Percentiles rank a stretch among this genome's conserved stretches.
Conservation (phyloP, 345 rosid genomes). For the Hypericum androsaemum region DNA sequence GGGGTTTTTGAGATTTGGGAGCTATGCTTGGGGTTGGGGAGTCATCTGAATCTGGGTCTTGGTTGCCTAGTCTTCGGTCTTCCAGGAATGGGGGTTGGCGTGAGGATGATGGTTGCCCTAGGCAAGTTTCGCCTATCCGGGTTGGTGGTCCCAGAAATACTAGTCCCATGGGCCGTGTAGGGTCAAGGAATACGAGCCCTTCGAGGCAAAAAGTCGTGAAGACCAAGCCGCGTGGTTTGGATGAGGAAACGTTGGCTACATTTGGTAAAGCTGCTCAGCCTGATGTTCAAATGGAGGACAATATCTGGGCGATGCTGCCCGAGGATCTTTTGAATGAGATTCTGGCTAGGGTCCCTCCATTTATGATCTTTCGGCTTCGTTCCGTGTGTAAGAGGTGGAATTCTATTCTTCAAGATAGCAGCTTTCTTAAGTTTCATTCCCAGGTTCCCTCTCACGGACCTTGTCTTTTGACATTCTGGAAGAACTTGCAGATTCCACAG, state of each 20-base stretch:
- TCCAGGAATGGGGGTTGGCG: constrained; percentile 15
- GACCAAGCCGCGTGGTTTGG: constrained; percentile 93
- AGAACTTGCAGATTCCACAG: constrained; percentile 73
- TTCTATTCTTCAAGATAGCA: constrained; percentile 70
- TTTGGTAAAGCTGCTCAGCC: constrained; percentile 58
- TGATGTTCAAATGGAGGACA: constrained; percentile 85
- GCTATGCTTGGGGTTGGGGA: constrained; percentile 43
- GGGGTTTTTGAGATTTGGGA: constrained; percentile 15
- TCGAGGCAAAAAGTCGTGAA: constrained; percentile 71
- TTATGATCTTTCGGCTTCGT: constrained; percentile 82
- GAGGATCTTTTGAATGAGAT: constrained; percentile 89
- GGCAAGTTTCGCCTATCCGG: constrained; percentile 50
- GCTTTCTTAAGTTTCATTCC: constrained; percentile 80
- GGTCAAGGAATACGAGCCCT: constrained; percentile 80
- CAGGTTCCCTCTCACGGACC: constrained; percentile 62
- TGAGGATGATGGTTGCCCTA: constrained; percentile 42
- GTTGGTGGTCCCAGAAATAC: constrained; percentile 63
- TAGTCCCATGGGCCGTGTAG: constrained; percentile 64
- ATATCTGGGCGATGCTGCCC: constrained; percentile 92
- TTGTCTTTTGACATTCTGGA: constrained; percentile 87
- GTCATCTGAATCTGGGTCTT: constrained; percentile 40
- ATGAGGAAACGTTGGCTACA: constrained; percentile 75
- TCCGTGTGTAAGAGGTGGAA: constrained; percentile 85
- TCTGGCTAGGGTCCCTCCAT: constrained; percentile 84
- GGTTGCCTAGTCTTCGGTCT: constrained; percentile 21